Percentiles rank a stretch among this genome's conserved stretches.
Conservation (phyloP, 768 basidiomycete genomes). For the Pisolithus orientalis region DNA sequence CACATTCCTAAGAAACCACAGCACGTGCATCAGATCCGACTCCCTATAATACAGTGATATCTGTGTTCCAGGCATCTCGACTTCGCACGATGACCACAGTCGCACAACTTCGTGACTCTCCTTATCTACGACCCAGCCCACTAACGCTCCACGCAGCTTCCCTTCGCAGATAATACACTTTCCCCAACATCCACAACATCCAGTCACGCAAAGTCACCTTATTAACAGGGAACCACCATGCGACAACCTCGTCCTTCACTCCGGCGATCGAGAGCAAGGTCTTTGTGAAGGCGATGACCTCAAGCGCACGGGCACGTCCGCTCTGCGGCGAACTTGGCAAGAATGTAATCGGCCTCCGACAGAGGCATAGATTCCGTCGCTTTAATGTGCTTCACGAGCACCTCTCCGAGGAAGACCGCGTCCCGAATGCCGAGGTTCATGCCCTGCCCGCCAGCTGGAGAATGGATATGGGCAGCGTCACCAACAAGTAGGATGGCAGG, state of each 20-base stretch:
- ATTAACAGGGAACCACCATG: conserved; percentile 22
- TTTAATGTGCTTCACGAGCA: conserved; percentile 30
- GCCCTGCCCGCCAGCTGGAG: conserved; percentile 50
- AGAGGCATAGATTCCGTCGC: conserved; percentile 5
- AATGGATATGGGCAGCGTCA: conserved; percentile 49
- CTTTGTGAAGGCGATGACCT: conserved; percentile 38
- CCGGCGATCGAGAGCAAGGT: conserved; percentile 19
- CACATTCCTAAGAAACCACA: not conserved
- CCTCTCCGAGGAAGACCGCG: conserved; percentile 39
- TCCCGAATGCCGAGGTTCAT: conserved; percentile 56
- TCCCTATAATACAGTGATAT: too few species aligned
- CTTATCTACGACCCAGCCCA: conserved; percentile 20
- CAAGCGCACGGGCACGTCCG: conserved; percentile 39
- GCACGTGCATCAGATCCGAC: too few species aligned
- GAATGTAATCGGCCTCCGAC: conserved; percentile 21
- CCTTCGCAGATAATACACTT: conserved; percentile 12
- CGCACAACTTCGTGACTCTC: too few species aligned
- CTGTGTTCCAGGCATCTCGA: too few species aligned
- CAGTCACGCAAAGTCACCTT: conserved; percentile 20
- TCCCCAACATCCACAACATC: conserved; percentile 16
- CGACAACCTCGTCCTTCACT: conserved; percentile 15
- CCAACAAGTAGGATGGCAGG: conserved; percentile 29
- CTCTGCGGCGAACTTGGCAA: conserved; percentile 29
- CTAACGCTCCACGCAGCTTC: conserved; percentile 22
- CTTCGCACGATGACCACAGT: too few species aligned